Percentiles rank a stretch among this genome's conserved stretches.
These are phyloP conservation scores for Monilinia laxa DNA, from an alignment of 2,329 filamentous ascomycete genomes.

Conservation along the genomic window DNA sequence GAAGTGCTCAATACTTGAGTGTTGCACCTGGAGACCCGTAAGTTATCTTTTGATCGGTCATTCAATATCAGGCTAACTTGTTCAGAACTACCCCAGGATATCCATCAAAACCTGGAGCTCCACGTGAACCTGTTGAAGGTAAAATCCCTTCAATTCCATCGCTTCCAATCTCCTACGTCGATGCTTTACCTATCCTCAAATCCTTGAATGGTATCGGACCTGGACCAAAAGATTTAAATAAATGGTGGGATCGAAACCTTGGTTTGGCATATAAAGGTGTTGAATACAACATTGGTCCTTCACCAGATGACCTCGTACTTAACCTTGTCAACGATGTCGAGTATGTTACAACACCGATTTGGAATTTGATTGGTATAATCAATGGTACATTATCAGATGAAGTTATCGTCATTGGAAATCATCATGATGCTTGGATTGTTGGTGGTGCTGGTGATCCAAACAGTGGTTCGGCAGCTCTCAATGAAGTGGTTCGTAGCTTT, in stretches of 20 bases:
- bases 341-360: conserved; percentile 77
- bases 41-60: conserved; percentile 44
- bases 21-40: conserved; percentile 70
- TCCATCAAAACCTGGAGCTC: conserved; percentile 84
- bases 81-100: conserved; percentile 84
- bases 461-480: conserved; percentile 75
- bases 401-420: conserved; percentile 87
- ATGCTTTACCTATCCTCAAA: conserved; percentile 84
- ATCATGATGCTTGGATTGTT: conserved; percentile 85
- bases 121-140: conserved; percentile 67
- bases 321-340: conserved; percentile 78
- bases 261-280: conserved; percentile 66
- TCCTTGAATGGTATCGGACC: conserved; percentile 88
- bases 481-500: conserved; percentile 75
- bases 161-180: conserved; percentile 82
- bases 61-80: conserved; percentile 49
- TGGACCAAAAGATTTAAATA: conserved; percentile 68
- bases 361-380: conserved; percentile 90
- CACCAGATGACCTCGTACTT: conserved; percentile 64
- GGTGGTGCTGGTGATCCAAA: conserved; percentile 84
- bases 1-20: conserved; percentile 80
- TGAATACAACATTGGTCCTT: conserved; percentile 68
- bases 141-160: conserved; percentile 84
- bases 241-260: conserved; percentile 62
- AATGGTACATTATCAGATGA: conserved; percentile 87